Evolutionary conservation across 1,139 yeast species (phyloP), one percentile per base, ranked within the genome.

Genomic region (Suhomyces yuchorum): DNA sequence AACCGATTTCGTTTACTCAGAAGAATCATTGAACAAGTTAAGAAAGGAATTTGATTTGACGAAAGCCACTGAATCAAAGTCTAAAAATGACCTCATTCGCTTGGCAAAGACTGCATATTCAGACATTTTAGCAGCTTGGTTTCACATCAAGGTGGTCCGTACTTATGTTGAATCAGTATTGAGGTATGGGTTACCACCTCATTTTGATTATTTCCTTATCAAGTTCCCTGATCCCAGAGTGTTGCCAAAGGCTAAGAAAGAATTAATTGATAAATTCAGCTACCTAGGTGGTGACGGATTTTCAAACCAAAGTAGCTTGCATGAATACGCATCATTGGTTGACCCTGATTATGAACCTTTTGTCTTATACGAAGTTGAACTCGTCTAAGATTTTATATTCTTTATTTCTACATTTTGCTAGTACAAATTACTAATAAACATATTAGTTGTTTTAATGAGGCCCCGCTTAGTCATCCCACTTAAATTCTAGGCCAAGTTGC

Each of bases 331-430:
- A 19, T 82, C 96, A 8, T 73, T 93, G 62, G 97, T 91, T 43
- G 98, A 93, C 68, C 82, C 93, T 36, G 97, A 93, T 53, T 93
- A 91, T 66, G 96, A 92, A 69, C 98, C 98, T 42, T 93, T 93
- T 71, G 99, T 92, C 47, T 69, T 92, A 60, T 92, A 88, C 67
- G 80, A 80, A 51, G 61, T 74, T 48, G 75, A 70, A 49, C 60
- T 75, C 48, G 67, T 70, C 45, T 73, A 63, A 56, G 34, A 30
- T 18, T 26, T 18, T 40, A 37, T 23, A 40, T 41, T 17, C 37
- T 47, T 38, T 40, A 42, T 47, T 47, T 43, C 44, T 40, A 40
- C 33, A 40, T 44, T 47, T 43, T 42, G 40, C 44, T 43, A 22
- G 18, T 22, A 37, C 39, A 22, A 22, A 37, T 34, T 34, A 34